phyloP scores from a whole-genome alignment of 306 rosid species.

The Cercis canadensis region DNA sequence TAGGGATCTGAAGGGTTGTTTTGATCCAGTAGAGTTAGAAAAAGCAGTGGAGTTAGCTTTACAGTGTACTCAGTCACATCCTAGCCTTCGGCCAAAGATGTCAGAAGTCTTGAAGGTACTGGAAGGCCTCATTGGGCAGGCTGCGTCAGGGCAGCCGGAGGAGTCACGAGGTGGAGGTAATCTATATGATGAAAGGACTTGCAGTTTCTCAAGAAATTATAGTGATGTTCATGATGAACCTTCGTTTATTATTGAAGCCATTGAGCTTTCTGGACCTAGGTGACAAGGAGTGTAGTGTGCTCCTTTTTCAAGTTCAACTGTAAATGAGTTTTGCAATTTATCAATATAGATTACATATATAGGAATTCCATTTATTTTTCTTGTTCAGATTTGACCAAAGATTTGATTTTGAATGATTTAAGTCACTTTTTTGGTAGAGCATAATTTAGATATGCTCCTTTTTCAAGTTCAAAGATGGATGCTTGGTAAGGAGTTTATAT shows the following conservation, averaged over 20 bases:
- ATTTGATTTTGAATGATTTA: background rate
- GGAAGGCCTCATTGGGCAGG: conserved; percentile 74
- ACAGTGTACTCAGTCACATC: conserved; percentile 82
- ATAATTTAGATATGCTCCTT: background rate
- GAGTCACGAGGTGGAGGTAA: conserved; percentile 62
- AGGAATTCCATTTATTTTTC: conserved; percentile 16
- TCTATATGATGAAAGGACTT: conserved; percentile 59
- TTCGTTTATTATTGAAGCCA: conserved; percentile 84
- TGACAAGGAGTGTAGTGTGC: conserved; percentile 41
- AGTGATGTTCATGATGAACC: conserved; percentile 72
- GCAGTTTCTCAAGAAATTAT: conserved; percentile 67
- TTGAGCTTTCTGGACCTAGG: conserved; percentile 96
- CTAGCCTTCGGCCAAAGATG: conserved; percentile 88
- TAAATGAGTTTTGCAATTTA: conserved; percentile 50
- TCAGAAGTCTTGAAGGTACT: conserved; percentile 74
- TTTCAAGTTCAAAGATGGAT: no score
- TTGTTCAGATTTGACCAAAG: background rate
- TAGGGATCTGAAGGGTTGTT: conserved; percentile 86
- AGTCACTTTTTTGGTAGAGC: conserved; percentile 3
- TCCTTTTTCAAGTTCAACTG: conserved; percentile 38
- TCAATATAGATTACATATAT: conserved; percentile 22
- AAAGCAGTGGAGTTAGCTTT: conserved; percentile 72
- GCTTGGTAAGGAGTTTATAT: no score
- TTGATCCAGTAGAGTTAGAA: conserved; percentile 71
- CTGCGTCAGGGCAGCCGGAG: conserved; percentile 46